These are phyloP conservation scores for Dentipellis sp. DNA, from an alignment of 768 basidiomycete genomes.

Conservation along the genomic window DNA sequence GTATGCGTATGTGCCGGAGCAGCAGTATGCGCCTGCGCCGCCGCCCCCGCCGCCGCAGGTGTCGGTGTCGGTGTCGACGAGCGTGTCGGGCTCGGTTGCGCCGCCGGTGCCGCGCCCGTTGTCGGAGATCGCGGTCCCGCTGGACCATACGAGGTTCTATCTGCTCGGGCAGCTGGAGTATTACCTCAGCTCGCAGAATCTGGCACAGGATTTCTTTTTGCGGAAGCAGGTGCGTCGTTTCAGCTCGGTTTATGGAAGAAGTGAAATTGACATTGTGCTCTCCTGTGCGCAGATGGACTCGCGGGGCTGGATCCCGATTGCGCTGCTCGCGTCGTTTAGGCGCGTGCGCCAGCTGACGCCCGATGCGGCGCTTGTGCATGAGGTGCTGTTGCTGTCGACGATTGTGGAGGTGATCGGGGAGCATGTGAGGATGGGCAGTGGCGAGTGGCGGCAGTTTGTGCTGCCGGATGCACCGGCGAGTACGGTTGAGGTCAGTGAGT, in stretches of 20 bases:
- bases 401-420: slow-evolving; percentile 54
- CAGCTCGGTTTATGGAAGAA: neutral
- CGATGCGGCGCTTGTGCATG: slow-evolving; percentile 51
- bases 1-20: slow-evolving; percentile 13
- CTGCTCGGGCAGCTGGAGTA: slow-evolving; percentile 84
- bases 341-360: slow-evolving; percentile 62
- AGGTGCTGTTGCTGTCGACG: slow-evolving; percentile 58
- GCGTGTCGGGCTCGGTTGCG: slow-evolving; percentile 15
- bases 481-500: slow-evolving; percentile 21
- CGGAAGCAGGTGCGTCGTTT: slow-evolving; percentile 52
- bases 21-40: slow-evolving; percentile 13
- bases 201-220: slow-evolving; percentile 81
- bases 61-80: slow-evolving; percentile 12
- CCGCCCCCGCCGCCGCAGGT: slow-evolving; percentile 20
- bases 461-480: slow-evolving; percentile 54
- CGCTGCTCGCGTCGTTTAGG: slow-evolving; percentile 80
- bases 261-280: slow-evolving; percentile 2
- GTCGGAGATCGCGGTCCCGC: slow-evolving; percentile 38
- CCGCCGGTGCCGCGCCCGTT: slow-evolving; percentile 36
- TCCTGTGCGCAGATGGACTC: slow-evolving; percentile 66
- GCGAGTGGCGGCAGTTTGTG: slow-evolving; percentile 51
- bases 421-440: slow-evolving; percentile 56
- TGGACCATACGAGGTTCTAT: slow-evolving; percentile 59
- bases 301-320: slow-evolving; percentile 78
- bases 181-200: slow-evolving; percentile 84